Percentiles rank a stretch among this genome's conserved stretches.
Conservation (phyloP, 495 filamentous ascomycete genomes). For the Penicillium dipodomyicola region DNA sequence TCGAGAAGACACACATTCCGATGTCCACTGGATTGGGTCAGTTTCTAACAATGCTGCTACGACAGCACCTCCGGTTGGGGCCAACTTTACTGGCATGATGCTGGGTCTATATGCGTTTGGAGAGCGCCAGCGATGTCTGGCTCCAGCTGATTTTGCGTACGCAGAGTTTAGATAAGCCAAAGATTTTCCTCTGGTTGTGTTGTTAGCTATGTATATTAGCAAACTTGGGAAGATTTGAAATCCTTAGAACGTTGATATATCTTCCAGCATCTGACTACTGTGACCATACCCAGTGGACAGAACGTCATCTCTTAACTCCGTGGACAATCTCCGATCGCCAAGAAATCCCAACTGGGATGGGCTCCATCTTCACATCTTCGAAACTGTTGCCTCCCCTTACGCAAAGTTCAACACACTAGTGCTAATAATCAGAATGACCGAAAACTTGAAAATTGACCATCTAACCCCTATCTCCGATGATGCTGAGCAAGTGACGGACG, state of each 20-base stretch:
- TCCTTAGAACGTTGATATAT: neutral
- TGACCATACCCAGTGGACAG: too few relatives aligned
- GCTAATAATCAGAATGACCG: neutral
- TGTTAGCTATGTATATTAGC: too few relatives aligned
- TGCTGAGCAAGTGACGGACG: slow-evolving; percentile 19
- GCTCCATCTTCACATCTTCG: neutral
- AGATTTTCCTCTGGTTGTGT: neutral
- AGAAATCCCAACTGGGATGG: neutral
- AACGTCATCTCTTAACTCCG: neutral
- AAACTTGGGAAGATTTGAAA: neutral
- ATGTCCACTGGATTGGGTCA: slow-evolving; percentile 27
- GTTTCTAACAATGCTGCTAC: slow-evolving; percentile 30
- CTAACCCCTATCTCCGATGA: neutral
- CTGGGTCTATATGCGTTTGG: slow-evolving; percentile 47
- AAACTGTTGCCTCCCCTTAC: neutral
- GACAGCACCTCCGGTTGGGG: slow-evolving; percentile 34
- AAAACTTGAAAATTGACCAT: neutral
- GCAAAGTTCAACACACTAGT: neutral
- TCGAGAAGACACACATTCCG: slow-evolving; percentile 15
- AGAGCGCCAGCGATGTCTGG: slow-evolving; percentile 36
- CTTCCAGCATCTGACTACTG: neutral
- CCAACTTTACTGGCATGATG: slow-evolving; percentile 44
- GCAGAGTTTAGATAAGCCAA: slow-evolving; percentile 20
- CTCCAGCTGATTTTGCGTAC: slow-evolving; percentile 44
- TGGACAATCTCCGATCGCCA: neutral